phyloP scores from a whole-genome alignment of 2,329 filamentous ascomycete species.

The Apiospora hydei region DNA sequence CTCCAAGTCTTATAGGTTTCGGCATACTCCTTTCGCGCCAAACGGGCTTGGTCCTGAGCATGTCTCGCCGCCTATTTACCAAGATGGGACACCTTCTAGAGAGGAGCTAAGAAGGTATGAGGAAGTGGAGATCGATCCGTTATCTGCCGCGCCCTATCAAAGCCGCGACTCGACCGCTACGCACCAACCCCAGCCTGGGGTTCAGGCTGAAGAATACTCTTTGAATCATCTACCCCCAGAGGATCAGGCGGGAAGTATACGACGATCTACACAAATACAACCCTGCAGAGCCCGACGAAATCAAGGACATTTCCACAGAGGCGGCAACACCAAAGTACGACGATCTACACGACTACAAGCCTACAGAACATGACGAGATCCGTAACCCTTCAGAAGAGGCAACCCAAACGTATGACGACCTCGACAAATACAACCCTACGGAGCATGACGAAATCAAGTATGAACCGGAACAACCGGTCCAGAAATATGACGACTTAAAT shows the following conservation, averaged over 20 bases:
- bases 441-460: constrained; percentile 23
- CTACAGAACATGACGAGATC: constrained; percentile 22
- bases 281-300: constrained; percentile 35
- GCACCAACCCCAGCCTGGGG: constrained; percentile 20
- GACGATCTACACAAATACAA: constrained; percentile 39
- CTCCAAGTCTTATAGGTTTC: constrained; percentile 45
- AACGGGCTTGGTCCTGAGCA: constrained; percentile 23
- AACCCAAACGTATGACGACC: constrained; percentile 14
- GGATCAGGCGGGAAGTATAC: constrained; percentile 38
- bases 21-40: constrained; percentile 39
- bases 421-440: constrained; percentile 25
- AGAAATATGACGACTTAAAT: constrained; percentile 19
- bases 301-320: constrained; percentile 31
- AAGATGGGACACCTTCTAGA: constrained; percentile 43
- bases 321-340: constrained; percentile 34
- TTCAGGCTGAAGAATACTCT: constrained; percentile 42
- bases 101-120: constrained; percentile 46
- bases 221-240: constrained; percentile 42
- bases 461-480: constrained; percentile 33
- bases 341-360: constrained; percentile 24
- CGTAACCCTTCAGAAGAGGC: not conserved
- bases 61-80: constrained; percentile 37
- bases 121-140: constrained; percentile 42
- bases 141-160: constrained; percentile 31
- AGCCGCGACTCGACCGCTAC: constrained; percentile 24